phyloP scores from a whole-genome alignment of 2,329 filamentous ascomycete species.

The Dryadomyces quercus-mongolicae region DNA sequence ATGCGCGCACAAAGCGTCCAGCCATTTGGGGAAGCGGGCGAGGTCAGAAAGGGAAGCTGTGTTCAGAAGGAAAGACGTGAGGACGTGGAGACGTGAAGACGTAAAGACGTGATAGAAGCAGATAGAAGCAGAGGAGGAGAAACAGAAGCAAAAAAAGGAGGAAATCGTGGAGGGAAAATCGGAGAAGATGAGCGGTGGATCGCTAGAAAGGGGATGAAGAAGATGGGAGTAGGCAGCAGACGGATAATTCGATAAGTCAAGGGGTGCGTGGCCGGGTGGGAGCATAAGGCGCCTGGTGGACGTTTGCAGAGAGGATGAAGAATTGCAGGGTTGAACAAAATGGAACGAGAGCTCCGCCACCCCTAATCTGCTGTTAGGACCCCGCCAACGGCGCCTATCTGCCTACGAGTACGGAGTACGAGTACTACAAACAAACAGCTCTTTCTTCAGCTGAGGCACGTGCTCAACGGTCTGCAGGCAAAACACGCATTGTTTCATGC shows the following conservation, averaged over 20 bases:
- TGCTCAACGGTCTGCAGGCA: neutral
- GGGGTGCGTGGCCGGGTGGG: neutral
- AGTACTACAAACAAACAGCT: neutral
- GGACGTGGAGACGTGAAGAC: neutral
- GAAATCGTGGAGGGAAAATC: neutral
- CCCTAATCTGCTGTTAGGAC: slow-evolving; percentile 1
- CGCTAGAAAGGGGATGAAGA: neutral
- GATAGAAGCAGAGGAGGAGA: neutral
- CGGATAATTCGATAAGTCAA: neutral
- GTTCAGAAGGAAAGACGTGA: neutral
- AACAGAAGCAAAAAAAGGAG: neutral
- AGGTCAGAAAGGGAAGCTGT: neutral
- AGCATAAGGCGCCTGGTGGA: neutral
- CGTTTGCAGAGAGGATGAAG: neutral
- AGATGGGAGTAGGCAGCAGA: neutral
- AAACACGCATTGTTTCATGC: neutral
- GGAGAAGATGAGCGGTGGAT: neutral
- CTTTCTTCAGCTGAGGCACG: neutral
- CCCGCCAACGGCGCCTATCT: neutral
- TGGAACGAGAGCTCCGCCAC: slow-evolving; percentile 4
- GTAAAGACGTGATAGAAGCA: neutral
- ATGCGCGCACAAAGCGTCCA: slow-evolving; percentile 55
- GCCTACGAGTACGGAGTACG: no score
- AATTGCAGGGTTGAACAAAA: neutral
- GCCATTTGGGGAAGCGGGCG: slow-evolving; percentile 43